phyloP scores from a whole-genome alignment of 805 yeast species.

The Saccharomycopsis guyanensis region DNA sequence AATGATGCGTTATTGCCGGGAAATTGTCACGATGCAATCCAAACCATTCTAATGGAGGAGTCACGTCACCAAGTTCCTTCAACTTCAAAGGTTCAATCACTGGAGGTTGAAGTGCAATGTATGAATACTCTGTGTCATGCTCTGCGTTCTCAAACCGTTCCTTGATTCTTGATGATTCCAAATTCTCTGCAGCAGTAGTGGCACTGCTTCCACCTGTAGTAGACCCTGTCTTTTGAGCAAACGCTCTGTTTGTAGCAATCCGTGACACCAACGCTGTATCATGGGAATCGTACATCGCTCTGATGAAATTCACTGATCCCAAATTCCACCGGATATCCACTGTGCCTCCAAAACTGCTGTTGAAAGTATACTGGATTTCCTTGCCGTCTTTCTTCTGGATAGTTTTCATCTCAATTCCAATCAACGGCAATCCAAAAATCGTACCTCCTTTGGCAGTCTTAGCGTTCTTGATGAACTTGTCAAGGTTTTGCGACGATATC shows the following conservation, averaged over 20 bases:
- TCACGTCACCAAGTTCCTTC: constrained; percentile 89
- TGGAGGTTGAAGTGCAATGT: constrained; percentile 66
- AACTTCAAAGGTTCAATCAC: constrained; percentile 83
- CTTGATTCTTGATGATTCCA: constrained; percentile 28
- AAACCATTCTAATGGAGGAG: constrained; percentile 98
- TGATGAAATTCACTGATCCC: constrained; percentile 81
- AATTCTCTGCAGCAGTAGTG: constrained; percentile 40
- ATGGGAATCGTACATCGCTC: constrained; percentile 90
- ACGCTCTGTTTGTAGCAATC: constrained; percentile 31
- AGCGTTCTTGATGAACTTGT: constrained; percentile 49
- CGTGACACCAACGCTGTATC: constrained; percentile 64
- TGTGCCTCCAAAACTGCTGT: constrained; percentile 76
- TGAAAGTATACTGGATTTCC: constrained; percentile 57
- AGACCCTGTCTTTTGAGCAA: constrained; percentile 23
- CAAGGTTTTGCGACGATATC: constrained; percentile 38
- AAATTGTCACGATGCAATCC: constrained; percentile 83
- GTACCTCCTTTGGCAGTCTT: constrained; percentile 66
- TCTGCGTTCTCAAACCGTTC: constrained; percentile 21
- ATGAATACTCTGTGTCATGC: constrained; percentile 34
- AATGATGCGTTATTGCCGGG: constrained; percentile 82
- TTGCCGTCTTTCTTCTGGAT: constrained; percentile 48
- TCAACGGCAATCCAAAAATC: constrained; percentile 72
- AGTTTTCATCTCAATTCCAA: constrained; percentile 68
- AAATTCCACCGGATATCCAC: constrained; percentile 92
- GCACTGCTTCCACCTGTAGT: constrained; percentile 23